Percentiles rank a stretch among this genome's conserved stretches.
Conservation (phyloP, 768 basidiomycete species). For the Pleurotus djamor region DNA sequence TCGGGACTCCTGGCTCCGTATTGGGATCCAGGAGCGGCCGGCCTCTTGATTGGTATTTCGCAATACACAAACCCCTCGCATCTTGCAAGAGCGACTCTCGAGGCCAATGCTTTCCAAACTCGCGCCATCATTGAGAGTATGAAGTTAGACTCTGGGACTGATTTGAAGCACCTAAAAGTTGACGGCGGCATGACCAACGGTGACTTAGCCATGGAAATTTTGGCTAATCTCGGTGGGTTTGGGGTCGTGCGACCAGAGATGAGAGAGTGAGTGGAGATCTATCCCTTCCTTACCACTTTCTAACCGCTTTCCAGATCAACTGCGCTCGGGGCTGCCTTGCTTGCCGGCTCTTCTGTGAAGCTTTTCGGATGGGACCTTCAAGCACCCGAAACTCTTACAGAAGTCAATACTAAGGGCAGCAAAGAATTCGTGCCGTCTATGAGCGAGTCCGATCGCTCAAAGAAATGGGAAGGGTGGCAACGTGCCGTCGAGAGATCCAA, state of each 20-base stretch:
- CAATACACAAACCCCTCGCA: conserved; percentile 91
- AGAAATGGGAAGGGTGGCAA: conserved; percentile 82
- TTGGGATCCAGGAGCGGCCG: conserved; percentile 94
- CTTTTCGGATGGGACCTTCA: conserved; percentile 92
- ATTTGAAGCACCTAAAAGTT: conserved; percentile 86
- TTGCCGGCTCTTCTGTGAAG: conserved; percentile 85
- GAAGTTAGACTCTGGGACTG: conserved; percentile 81
- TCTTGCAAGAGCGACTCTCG: conserved; percentile 92
- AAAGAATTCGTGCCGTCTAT: conserved; percentile 63
- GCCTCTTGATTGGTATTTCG: conserved; percentile 81
- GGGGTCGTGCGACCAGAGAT: conserved; percentile 91
- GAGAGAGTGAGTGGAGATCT: conserved; percentile 72
- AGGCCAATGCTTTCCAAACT: conserved; percentile 96
- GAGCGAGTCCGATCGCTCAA: conserved; percentile 50
- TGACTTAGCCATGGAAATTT: conserved; percentile 81
- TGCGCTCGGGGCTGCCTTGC: conserved; percentile 90
- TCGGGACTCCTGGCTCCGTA: conserved; percentile 95
- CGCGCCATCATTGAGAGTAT: conserved; percentile 95
- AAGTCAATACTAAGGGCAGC: conserved; percentile 87
- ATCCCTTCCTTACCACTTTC: neutral
- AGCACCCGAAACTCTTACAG: conserved; percentile 75
- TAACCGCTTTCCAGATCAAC: conserved; percentile 61
- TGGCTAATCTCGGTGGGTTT: conserved; percentile 91
- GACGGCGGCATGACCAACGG: conserved; percentile 99
- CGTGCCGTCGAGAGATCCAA: conserved; percentile 82